Evolutionary conservation across 441 rosid species (phyloP), one percentile per base, ranked within the genome.

Genomic region (Populus hybrid): DNA sequence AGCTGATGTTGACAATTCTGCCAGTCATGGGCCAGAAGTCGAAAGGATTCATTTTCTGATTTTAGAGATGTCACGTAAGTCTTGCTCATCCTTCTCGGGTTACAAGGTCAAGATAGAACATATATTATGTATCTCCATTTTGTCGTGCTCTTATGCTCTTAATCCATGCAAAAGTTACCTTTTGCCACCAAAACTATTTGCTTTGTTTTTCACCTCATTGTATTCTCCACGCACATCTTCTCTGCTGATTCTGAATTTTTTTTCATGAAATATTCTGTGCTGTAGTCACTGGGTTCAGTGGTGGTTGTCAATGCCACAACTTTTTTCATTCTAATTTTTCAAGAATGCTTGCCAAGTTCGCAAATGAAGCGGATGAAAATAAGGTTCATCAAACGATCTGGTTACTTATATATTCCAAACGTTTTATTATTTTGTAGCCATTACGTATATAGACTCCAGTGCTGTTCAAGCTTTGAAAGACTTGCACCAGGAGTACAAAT

Each of bases 31-130:
- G 75, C 97, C 93, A 7, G 95, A 90, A 72, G 91, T 92, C 35
- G 98, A 90, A 85, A 90, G 94, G 74, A 83, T 92, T 76, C 84
- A 92, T 74, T 96, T 93, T 81, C 87, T 96, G 77, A 90, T 96
- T 76, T 81, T 96, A 70, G 99, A 96, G 91, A 77, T 96, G 99
- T 89, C 98, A 36, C 97, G 99, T 96, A 90, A 90, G 99, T 85
- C 30, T 38, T 80, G 69, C 40, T 34, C 21, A 21, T 54, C 20
- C 26, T 74, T 10, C 76, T 26, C 30, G 24, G 26, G 42, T 74
- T 77, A 65, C 61, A 11, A 68, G 40, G 24, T 63, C 67, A 28
- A 34, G n/a, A 5, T 7, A 36, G 65, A 18, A 10, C 28, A 8
- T 14, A 6, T 28, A 20, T 54, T 28, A 14, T 38, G 21, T 20